Base-by-base conservation (phyloP, 805 yeast genomes). In the Candida dajiaensis region DNA sequence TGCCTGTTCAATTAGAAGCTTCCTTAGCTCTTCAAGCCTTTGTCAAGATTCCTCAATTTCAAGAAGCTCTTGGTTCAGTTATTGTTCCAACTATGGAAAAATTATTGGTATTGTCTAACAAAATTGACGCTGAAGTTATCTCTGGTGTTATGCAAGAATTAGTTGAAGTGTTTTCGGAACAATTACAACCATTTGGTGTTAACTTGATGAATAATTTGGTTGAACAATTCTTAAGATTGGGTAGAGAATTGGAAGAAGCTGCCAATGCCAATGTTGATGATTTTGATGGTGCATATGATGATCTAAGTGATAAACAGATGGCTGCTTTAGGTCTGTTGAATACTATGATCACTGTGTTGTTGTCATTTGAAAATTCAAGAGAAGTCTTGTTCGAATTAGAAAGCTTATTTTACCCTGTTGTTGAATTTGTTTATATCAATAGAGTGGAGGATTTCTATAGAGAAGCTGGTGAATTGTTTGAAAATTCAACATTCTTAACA, bases 111-210 rank as follows among this genome's bases (percentile, higher is more conserved):
- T 67, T 92, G 40, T 82, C 95, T 4, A 83, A 87, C 58, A 81
- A 82, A 48, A 80, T 90, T 53, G 99, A 92, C 58, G 81, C 85
- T 48, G 99, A 94, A 60, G 78, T 89, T 2, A 76, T 94, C 25
- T 80, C 95, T 20, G 85, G 84, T 21, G 96, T 92, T 7, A 89
- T 92, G 84, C 98, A 92, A 70, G 97, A 90, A 57, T 84, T 94
- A 62, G 97, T 92, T 26, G 97, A 90, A 60, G 80, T 78, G 48
- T 94, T 85, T 65, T 76, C 95, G 6, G 86, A 83, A 53, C 95
- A 92, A 65, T 72, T 92, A 55, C 94, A 89, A 50, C 98, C 99
- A 16, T 92, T 87, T 64, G 92, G 95, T 35, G 72, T 80, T n/a
- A 83, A 84, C 48, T 66, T 85, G 46, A 78, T 80, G 62, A 66